Base-by-base conservation (phyloP, 2,329 filamentous ascomycete genomes). In the Colletotrichum plurivorum region DNA sequence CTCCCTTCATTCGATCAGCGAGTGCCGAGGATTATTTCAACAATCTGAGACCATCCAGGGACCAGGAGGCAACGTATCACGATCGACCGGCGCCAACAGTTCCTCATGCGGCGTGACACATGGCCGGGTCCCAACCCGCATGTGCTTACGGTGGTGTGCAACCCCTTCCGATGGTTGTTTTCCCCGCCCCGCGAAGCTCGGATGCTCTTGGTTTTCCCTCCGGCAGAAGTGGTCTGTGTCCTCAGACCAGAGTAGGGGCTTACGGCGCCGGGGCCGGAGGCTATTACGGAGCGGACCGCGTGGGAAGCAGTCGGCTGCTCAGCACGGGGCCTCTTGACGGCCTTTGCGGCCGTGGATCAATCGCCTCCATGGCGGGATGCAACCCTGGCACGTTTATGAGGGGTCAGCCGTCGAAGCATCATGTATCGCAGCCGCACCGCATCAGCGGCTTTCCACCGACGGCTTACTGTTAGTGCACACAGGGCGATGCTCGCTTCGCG, bases 261-360 rank as follows among this genome's bases (percentile, higher is more conserved):
- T 41, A 63, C 60, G 18, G 55, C 55, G 45, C 62, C 66, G 66
- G 62, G 54, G 36, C 66, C 55, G 66, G 55, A 27, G 49, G 62
- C 62, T 31, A 45, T 56, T 43, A 36, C 66, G 66, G 66, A 55
- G 62, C 66, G 66, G 66, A 53, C 66, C 66, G 62, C 66, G 27
- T 15, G 25, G 43, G 45, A 36, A 46, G 45, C 27, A 58, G 54
- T 55, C 18, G 18, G 25, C 49, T 45, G 39, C 25, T 39, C 51
- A 66, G 63, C 62, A 60, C 55, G 53, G 55, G 62, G 51, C 66
- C 66, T 56, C 55, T 36, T 55, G 25, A 69, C 64, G 66, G 66
- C 45, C 66, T 69, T 39, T 69, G 66, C 66, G 63, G 55, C 45
- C 66, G 66, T 61, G 43, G 62, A 67, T 55, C 55, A 63, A 48